Percentiles rank a stretch among this genome's conserved stretches.
These are phyloP conservation scores for Pseudocercospora musae DNA, from an alignment of 2,329 filamentous ascomycete genomes.

Conservation along the genomic window DNA sequence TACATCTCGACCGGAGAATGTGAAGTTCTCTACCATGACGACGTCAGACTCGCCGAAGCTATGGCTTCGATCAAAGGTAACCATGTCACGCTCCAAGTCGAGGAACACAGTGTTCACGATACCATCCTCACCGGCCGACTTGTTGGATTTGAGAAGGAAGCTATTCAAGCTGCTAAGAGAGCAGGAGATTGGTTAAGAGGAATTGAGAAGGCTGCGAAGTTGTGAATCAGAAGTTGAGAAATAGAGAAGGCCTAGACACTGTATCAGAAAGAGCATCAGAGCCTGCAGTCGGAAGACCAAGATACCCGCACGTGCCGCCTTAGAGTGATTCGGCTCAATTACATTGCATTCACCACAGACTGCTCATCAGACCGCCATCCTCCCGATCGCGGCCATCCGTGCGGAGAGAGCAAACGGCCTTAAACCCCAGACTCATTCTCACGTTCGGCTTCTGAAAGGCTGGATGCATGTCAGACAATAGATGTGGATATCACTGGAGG, in stretches of 20 bases:
- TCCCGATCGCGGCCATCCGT: neutral
- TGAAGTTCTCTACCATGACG: slow-evolving; percentile 45
- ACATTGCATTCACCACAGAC: neutral
- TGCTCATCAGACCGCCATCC: neutral
- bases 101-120: slow-evolving; percentile 46
- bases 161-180: slow-evolving; percentile 33
- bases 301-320: neutral
- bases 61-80: slow-evolving; percentile 42
- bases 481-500: neutral
- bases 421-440: neutral
- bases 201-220: neutral
- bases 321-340: neutral
- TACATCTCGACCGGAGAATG: slow-evolving; percentile 42
- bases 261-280: neutral
- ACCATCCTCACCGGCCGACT: slow-evolving; percentile 41
- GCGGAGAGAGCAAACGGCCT: neutral
- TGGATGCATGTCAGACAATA: neutral
- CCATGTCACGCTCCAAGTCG: slow-evolving; percentile 41
- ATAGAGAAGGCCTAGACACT: neutral
- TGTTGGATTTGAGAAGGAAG: slow-evolving; percentile 45
- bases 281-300: neutral
- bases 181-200: slow-evolving; percentile 36
- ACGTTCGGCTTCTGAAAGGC: neutral
- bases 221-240: neutral
- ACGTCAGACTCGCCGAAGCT: slow-evolving; percentile 37